phyloP scores from a whole-genome alignment of 805 yeast genomes.

The Metschnikowia gelsemii region DNA sequence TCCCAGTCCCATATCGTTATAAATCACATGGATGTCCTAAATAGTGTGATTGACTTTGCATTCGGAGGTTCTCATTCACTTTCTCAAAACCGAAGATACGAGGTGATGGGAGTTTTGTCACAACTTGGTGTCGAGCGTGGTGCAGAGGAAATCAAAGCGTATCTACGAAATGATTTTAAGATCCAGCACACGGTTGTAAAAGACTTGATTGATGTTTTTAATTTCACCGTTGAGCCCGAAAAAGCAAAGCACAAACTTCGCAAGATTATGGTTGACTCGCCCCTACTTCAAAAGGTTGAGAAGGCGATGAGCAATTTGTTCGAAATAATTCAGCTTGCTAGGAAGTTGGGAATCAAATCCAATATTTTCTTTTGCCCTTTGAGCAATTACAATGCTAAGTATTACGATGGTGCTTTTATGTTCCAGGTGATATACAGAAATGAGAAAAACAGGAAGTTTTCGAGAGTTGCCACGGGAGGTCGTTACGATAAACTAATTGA shows the following conservation, averaged over 20 bases:
- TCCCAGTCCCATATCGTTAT: conserved; percentile 59
- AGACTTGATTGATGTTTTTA: conserved; percentile 72
- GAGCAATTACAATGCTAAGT: conserved; percentile 76
- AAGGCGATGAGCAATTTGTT: conserved; percentile 60
- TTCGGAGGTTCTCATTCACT: conserved; percentile 70
- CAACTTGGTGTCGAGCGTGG: conserved; percentile 71
- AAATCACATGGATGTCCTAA: conserved; percentile 79
- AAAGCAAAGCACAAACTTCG: conserved; percentile 61
- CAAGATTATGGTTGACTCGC: conserved; percentile 73
- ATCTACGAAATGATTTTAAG: conserved; percentile 53
- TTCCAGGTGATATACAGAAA: conserved; percentile 79
- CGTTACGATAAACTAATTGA: conserved; percentile 77
- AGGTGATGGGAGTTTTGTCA: conserved; percentile 70
- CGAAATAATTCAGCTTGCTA: conserved; percentile 54
- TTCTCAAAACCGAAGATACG: conserved; percentile 57
- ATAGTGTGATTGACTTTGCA: conserved; percentile 61
- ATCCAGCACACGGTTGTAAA: conserved; percentile 80
- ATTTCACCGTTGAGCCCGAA: conserved; percentile 69
- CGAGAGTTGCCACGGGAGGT: conserved; percentile 84
- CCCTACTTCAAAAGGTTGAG: conserved; percentile 58
- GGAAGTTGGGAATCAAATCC: conserved; percentile 57
- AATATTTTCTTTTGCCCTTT: conserved; percentile 72
- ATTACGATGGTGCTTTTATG: conserved; percentile 81
- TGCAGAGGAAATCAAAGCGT: conserved; percentile 52
- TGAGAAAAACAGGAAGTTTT: conserved; percentile 45